Conservation (phyloP, 2,329 filamentous ascomycete genomes). For the Elsinoe australis region DNA sequence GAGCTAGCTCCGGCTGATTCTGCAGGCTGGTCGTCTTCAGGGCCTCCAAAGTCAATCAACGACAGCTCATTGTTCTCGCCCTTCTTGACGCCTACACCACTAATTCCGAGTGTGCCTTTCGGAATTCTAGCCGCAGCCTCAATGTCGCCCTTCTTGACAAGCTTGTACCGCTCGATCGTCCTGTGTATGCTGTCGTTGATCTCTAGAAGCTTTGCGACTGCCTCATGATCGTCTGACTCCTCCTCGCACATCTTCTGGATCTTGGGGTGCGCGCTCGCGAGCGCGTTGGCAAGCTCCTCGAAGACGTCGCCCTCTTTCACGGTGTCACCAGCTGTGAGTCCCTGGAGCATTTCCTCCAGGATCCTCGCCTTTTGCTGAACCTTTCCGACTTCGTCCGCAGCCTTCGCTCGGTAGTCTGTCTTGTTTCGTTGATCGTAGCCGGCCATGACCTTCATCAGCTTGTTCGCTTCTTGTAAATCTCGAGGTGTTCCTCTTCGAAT, state of each 20-base stretch:
- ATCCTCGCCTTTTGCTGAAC: slow-evolving; percentile 93
- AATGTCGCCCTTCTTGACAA: slow-evolving; percentile 91
- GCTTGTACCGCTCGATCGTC: slow-evolving; percentile 88
- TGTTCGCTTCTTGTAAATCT: slow-evolving; percentile 92
- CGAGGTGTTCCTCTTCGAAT: slow-evolving; percentile 87
- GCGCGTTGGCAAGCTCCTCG: slow-evolving; percentile 76
- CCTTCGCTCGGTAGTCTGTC: slow-evolving; percentile 95
- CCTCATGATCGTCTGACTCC: slow-evolving; percentile 92
- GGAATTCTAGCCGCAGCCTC: slow-evolving; percentile 77
- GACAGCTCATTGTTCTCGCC: slow-evolving; percentile 73
- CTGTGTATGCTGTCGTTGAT: slow-evolving; percentile 99
- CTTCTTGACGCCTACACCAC: slow-evolving; percentile 54
- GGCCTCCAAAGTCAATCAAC: slow-evolving; percentile 80
- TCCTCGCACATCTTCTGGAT: slow-evolving; percentile 99
- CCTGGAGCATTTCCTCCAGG: slow-evolving; percentile 84
- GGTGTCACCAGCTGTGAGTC: slow-evolving; percentile 71
- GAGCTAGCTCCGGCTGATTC: slow-evolving; percentile 24
- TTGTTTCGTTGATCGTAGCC: slow-evolving; percentile 93
- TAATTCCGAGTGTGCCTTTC: slow-evolving; percentile 66
- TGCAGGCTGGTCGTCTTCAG: slow-evolving; percentile 45
- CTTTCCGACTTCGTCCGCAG: slow-evolving; percentile 86
- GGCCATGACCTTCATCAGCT: slow-evolving; percentile 98
- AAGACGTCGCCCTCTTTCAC: slow-evolving; percentile 64
- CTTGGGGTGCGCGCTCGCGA: slow-evolving; percentile 93
- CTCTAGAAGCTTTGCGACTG: slow-evolving; percentile 87